Conservation (phyloP, 2,329 filamentous ascomycete species). For the Claviceps sorghi region DNA sequence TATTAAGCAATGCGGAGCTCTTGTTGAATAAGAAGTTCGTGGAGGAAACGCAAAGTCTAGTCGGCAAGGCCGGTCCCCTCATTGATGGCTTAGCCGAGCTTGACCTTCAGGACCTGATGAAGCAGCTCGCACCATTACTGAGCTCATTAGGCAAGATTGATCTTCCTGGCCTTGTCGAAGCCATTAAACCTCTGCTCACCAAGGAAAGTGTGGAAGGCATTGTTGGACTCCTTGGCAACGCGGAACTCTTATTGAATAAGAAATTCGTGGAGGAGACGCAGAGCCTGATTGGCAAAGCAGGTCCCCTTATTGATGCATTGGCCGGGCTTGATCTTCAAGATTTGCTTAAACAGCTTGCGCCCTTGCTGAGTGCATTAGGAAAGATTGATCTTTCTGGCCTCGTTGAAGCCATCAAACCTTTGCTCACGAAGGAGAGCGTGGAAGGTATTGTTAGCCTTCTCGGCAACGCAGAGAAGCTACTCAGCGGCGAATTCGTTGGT, state of each 20-base stretch:
- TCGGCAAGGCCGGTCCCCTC: conserved; percentile 18
- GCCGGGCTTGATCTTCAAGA: conserved; percentile 8
- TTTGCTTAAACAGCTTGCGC: conserved; percentile 10
- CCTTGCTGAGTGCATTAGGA: conserved; percentile 11
- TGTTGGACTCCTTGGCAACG: conserved; percentile 20
- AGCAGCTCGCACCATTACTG: conserved; percentile 13
- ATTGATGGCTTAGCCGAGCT: conserved; percentile 9
- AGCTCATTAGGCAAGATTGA: conserved; percentile 16
- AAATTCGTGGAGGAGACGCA: conserved; percentile 19
- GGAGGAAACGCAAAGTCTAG: conserved; percentile 16
- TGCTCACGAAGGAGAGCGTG: conserved; percentile 18
- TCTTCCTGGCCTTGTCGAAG: conserved; percentile 14
- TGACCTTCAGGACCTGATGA: conserved; percentile 10
- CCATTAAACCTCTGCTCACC: conserved; percentile 17
- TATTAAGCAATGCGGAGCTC: conserved; percentile 19
- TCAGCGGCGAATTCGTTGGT: conserved; percentile 15
- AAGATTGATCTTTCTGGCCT: conserved; percentile 18
- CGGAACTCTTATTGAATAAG: conserved; percentile 16
- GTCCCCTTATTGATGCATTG: conserved; percentile 13
- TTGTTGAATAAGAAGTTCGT: conserved; percentile 19
- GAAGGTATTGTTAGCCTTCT: conserved; percentile 20
- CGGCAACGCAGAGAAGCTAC: conserved; percentile 16
- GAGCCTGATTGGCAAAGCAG: conserved; percentile 18
- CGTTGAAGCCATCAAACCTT: conserved; percentile 14
- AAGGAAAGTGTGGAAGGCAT: conserved; percentile 17